These are phyloP conservation scores for Colletotrichum sp. DNA, from an alignment of 2,329 filamentous ascomycete genomes.

Conservation along the genomic window DNA sequence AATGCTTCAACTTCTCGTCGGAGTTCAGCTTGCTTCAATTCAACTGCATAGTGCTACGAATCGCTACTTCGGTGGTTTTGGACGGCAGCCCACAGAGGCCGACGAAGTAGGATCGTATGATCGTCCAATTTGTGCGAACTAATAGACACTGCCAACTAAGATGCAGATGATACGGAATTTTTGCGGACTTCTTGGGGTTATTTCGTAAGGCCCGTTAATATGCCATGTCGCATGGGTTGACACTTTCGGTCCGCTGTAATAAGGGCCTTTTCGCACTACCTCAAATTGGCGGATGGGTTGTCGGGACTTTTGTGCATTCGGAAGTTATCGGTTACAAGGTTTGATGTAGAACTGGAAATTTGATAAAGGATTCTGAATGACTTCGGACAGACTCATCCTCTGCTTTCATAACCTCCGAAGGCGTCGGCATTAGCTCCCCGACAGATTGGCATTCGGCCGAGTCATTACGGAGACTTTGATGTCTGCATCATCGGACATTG, in stretches of 20 bases:
- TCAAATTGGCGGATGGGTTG: background rate
- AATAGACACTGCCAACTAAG: background rate
- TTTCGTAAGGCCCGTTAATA: background rate
- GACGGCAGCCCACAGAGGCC: background rate
- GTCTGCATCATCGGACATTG: background rate
- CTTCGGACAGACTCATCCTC: background rate
- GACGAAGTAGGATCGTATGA: background rate
- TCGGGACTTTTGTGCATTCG: background rate
- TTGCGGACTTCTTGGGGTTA: background rate
- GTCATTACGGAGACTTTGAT: background rate
- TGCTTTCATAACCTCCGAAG: background rate
- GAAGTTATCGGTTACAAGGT: background rate
- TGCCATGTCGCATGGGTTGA: background rate
- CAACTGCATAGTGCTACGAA: background rate
- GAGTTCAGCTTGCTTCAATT: background rate
- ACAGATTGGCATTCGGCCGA: background rate
- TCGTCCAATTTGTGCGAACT: background rate
- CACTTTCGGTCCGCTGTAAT: background rate
- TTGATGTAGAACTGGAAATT: background rate
- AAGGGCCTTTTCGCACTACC: background rate
- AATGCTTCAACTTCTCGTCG: background rate
- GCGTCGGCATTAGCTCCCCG: background rate
- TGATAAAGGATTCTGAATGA: fast-evolving
- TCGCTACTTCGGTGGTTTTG: background rate
- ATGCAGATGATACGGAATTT: background rate